Evolutionary conservation across 106 monocot species (phyloP).

Genomic region (Allium sativum): DNA sequence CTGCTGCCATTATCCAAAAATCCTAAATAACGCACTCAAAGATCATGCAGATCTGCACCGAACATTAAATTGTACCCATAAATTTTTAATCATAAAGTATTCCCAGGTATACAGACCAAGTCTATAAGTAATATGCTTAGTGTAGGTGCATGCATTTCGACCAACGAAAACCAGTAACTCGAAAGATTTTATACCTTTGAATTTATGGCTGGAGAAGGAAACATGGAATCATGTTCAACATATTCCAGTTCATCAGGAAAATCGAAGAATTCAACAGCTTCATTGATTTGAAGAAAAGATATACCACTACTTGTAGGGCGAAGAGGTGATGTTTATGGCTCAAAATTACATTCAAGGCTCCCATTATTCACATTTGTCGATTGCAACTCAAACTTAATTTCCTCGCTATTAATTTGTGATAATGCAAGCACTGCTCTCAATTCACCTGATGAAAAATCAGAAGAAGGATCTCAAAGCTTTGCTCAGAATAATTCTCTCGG

Average conservation of each 20-base stretch:
- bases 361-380: constrained; percentile 18
- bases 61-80: too few species aligned
- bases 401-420: constrained; percentile 23
- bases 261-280: constrained; percentile 95
- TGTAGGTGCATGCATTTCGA: too few species aligned
- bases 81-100: too few species aligned
- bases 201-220: constrained; percentile 32
- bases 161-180: too few species aligned
- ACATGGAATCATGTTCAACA: constrained; percentile 31
- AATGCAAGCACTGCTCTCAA: constrained; percentile 26
- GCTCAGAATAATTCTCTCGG: constrained; percentile 85
- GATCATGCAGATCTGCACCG: too few species aligned
- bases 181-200: too few species aligned
- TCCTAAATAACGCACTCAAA: too few species aligned
- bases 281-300: constrained; percentile 71
- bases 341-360: constrained; percentile 19
- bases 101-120: too few species aligned
- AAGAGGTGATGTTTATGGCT: constrained; percentile 15
- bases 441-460: constrained; percentile 64
- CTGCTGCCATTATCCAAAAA: too few species aligned
- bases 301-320: constrained; percentile 23
- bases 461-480: constrained; percentile 38
- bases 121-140: too few species aligned
- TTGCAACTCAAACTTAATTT: constrained; percentile 31
- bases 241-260: constrained; percentile 63